Evolutionary conservation across 73 alveolate genomes (phyloP), one percentile per base, ranked within the genome.

Genomic region (Paramecium sonneborni): DNA sequence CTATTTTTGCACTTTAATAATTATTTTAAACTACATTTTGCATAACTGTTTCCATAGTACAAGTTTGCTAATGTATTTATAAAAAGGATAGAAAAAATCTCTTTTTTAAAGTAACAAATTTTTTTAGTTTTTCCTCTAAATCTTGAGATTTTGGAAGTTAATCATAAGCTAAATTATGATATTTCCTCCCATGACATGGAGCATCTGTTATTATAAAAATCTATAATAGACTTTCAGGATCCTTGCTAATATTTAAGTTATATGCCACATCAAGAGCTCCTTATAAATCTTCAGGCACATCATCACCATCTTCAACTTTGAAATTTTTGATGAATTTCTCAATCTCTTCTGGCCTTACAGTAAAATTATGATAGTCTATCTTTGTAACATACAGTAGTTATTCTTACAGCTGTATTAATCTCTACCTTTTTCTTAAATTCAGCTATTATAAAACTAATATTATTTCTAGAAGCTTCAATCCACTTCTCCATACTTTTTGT

Each of bases 121-220:
- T 62, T 26, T 62, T 15, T 30, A 62, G 1, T 26, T 2, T 26
- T 28, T 21, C 84, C 84, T 62, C 84, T 26, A 62, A n/a, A 62
- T 62, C 20, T 23, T 15, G 10, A 2, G 48, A 2, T 3, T 62
- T 46, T 3, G 48, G 26, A 11, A 0, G 20, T 23, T 21, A 15
- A 62, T 74, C 87, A 28, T 14, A 1, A 3, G 32, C 0, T 6
- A 11, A 4, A 34, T 74, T 21, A 20, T 74, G 87, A 74, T 74
- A 74, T 39, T 37, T 74, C 11, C 4, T 34, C 7, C 87, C 87
- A 34, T 74, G 87, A 74, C 87, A 74, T 10, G 87, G 87, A 6
- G 87, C 56, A 74, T 74, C 87, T 18, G 87, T 74, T 24, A 74
- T 74, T 8, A 28, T 39, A n/a, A 74, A 37, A 9, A 74, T 14